Percentiles rank a stretch among this genome's conserved stretches.
phyloP scores from a whole-genome alignment of 2,329 filamentous ascomycete genomes.

The Aspergillus nomiae region DNA sequence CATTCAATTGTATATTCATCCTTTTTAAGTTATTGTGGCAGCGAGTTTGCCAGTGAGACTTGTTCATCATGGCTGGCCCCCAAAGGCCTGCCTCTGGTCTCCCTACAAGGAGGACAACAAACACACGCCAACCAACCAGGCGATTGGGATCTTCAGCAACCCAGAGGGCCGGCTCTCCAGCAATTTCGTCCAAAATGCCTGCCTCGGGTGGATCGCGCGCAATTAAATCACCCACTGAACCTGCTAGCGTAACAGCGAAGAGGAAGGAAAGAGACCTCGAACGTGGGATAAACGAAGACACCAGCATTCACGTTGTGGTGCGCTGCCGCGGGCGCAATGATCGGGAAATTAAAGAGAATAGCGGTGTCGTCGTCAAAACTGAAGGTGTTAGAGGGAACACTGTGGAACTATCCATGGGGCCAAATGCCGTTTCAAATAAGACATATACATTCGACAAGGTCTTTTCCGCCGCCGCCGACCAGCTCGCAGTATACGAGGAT shows the following conservation, averaged over 20 bases:
- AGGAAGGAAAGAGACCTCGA: conserved; percentile 88
- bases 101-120: conserved; percentile 48
- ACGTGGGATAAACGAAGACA: conserved; percentile 71
- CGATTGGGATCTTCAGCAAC: conserved; percentile 57
- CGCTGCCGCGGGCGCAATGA: conserved; percentile 90
- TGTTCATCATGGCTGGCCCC: conserved; percentile 55
- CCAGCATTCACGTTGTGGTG: conserved; percentile 97
- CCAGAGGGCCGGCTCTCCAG: conserved; percentile 67
- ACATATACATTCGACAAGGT: conserved; percentile 96
- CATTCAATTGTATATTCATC: background rate
- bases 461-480: conserved; percentile 92
- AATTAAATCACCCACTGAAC: conserved; percentile 45
- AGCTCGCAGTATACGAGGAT: conserved; percentile 92
- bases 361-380: conserved; percentile 84
- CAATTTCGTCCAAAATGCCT: conserved; percentile 66
- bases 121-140: conserved; percentile 52
- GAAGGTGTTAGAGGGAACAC: conserved; percentile 84
- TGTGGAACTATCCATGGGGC: conserved; percentile 87
- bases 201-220: conserved; percentile 39
- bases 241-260: conserved; percentile 65
- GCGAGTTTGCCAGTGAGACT: conserved; percentile 1
- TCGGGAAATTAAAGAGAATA: conserved; percentile 91
- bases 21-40: background rate
- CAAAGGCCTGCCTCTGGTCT: conserved; percentile 52
- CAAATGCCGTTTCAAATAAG: conserved; percentile 91